Base-by-base conservation (phyloP, 2,329 filamentous ascomycete species). In the Tolypocladium album region DNA sequence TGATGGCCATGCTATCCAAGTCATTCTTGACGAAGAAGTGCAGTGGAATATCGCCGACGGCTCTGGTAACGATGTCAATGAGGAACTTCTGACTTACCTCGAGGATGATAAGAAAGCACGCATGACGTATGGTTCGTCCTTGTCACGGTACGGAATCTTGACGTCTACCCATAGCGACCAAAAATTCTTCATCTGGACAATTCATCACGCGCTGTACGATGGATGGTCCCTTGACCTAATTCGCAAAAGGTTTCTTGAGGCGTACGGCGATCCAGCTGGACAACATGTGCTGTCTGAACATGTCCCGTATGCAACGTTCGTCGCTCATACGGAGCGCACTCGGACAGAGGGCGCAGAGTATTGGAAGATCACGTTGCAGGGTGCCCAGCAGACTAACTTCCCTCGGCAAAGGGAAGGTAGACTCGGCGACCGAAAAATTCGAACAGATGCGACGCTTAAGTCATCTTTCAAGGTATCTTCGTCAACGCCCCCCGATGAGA, bases 61-160 rank as follows among this genome's bases (percentile, higher is more conserved):
- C 24, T 9, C 13, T 12, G 27, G 52, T 22, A 45, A 50, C 22
- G 40, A 55, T 31, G 42, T 58, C 17, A 42, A 40, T 22, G 36
- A 59, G 20, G 38, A 50, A 9, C 58, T 43, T 38, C 50, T 43
- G 11, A 20, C 20, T 17, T 59, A 56, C n/a, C 27, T 59, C 1
- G 53, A 59, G 36, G 9, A 56, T 8, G 58, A 59, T 27, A 56
- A 52, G 27, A 22, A 50, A 15, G 27, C 38, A 3, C 22, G 39
- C 27, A 59, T 59, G 58, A 39, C 40, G 13, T 59, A 56, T 17
- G 58, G 58, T 1, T 57, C 52, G 6, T 20, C 40, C 6, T 42
- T 59, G 6, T 59, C 58, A n/a, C 52, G 58, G 7, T 59, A 52
- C 22, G 59, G 43, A 24, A 17, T 59, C n/a, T 17, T 59, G 38